phyloP scores from a whole-genome alignment of 1,284 basidiomycete genomes.

The Moesziomyces aphidis region DNA sequence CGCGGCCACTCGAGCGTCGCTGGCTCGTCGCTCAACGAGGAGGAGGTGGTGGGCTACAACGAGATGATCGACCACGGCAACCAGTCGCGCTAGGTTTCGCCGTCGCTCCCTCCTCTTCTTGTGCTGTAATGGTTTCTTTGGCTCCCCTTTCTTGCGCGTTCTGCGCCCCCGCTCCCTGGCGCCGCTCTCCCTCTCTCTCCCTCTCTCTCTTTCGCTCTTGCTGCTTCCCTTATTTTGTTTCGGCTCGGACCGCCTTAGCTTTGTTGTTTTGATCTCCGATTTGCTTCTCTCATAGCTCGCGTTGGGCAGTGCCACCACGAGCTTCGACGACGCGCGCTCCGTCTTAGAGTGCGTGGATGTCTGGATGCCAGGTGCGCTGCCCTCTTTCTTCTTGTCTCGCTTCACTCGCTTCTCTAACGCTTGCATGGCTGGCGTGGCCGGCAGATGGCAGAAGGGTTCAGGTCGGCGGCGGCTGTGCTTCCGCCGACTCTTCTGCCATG shows the following conservation, averaged over 20 bases:
- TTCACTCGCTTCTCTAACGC: background rate
- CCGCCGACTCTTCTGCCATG: too few species aligned
- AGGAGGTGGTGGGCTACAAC: conserved; percentile 65
- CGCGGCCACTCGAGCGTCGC: conserved; percentile 46
- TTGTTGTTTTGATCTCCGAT: background rate
- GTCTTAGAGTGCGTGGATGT: background rate
- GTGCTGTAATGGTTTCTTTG: conserved; percentile 1
- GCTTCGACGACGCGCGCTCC: background rate
- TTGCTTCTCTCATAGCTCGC: background rate
- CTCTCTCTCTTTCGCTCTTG: background rate
- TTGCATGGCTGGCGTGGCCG: too few species aligned
- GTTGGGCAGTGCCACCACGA: background rate
- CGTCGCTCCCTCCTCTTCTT: background rate
- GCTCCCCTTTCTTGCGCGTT: background rate
- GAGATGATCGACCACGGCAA: conserved; percentile 60
- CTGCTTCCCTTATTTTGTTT: background rate
- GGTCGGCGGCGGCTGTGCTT: background rate
- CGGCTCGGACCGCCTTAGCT: background rate
- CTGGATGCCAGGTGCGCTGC: conserved; percentile 1
- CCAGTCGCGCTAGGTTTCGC: conserved; percentile 31
- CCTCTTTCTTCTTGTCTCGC: background rate
- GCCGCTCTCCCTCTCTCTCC: background rate
- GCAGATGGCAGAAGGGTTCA: background rate
- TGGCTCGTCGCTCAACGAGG: conserved; percentile 60
- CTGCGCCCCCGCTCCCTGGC: conserved; percentile 9